Base-by-base conservation (phyloP, 768 basidiomycete genomes). In the Russula earlei region DNA sequence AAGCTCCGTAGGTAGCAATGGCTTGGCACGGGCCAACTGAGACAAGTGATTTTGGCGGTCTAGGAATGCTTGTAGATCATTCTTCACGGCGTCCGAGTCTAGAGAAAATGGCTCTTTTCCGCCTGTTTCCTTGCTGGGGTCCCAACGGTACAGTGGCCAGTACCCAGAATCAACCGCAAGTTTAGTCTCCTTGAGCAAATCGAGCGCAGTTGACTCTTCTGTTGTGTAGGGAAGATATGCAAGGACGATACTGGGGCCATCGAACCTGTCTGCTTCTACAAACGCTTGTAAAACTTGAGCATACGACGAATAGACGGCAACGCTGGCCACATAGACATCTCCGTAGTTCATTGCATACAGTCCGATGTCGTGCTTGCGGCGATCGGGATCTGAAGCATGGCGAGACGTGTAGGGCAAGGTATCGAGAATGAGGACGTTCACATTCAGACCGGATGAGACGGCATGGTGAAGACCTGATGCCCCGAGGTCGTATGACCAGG, bases 281-380 rank as follows among this genome's bases (percentile, higher is more conserved):
- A 99, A 66, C 5, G 92, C 81, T 69, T 96, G 94, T 41, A 98
- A 78, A 29, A 95, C 91, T 65, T 97, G 95, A 0, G 87, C 78
- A 68, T 98, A 98, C 17, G 93, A 95, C 25, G 92, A 90, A 72
- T 95, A 98, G 56, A 97, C 85, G 4, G 96, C 96, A 34, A 95
- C 80, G 65, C 90, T 92, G 9, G 94, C 93, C 53, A 96, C 96
- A 67, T 89, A 99, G 56, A 93, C 91, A 66, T 93, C 87, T 11
- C 95, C 95, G 68, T 96, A 87, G 73, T 96, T 98, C 87, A 98
- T 93, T 24, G 95, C 96, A 66, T 99, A 99, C 48, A 99, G 75
- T 3, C 95, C 96, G 49, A 94, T 87, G 69, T 99, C 96, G 66
- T 92, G 94, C 73, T 97, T 97, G 54, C 92, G 78, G 57, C 90